Conservation (phyloP, 306 rosid genomes). For the apple (Malus domestica) region DNA sequence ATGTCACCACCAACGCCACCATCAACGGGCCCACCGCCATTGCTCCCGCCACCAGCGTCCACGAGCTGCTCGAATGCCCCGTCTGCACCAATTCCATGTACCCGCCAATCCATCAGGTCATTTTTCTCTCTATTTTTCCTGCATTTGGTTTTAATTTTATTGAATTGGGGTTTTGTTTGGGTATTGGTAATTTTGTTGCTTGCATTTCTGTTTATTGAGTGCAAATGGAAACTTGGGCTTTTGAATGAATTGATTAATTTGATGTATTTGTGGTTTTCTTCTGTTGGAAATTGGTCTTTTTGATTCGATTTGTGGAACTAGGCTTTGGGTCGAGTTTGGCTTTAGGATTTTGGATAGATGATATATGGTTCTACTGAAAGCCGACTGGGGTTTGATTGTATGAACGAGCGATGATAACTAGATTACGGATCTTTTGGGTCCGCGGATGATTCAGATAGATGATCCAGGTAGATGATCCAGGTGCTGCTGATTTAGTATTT, state of each 20-base stretch:
- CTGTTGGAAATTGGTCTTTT: neutral
- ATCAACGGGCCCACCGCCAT: slow-evolving; percentile 43
- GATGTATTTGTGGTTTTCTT: neutral
- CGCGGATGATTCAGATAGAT: neutral
- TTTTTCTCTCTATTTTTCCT: slow-evolving; percentile 3
- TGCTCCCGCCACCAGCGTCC: slow-evolving; percentile 91
- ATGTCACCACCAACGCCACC: slow-evolving; percentile 35
- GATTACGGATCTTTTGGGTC: neutral
- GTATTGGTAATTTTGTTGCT: neutral
- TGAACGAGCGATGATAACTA: neutral
- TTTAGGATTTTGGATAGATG: neutral
- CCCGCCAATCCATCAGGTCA: slow-evolving; percentile 95
- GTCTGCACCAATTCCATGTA: slow-evolving; percentile 97
- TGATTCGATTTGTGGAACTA: neutral
- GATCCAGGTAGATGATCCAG: neutral
- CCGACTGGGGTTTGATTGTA: neutral
- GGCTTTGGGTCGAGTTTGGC: neutral
- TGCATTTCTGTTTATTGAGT: neutral
- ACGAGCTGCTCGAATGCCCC: slow-evolving; percentile 90
- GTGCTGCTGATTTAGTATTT: neutral
- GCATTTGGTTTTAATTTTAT: neutral
- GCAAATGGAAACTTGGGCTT: neutral
- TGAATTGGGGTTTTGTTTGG: neutral
- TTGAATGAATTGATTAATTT: neutral
- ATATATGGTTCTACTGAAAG: neutral